Base-by-base conservation (phyloP, 1,139 yeast species). In the Debaryomycetaceae sp. region DNA sequence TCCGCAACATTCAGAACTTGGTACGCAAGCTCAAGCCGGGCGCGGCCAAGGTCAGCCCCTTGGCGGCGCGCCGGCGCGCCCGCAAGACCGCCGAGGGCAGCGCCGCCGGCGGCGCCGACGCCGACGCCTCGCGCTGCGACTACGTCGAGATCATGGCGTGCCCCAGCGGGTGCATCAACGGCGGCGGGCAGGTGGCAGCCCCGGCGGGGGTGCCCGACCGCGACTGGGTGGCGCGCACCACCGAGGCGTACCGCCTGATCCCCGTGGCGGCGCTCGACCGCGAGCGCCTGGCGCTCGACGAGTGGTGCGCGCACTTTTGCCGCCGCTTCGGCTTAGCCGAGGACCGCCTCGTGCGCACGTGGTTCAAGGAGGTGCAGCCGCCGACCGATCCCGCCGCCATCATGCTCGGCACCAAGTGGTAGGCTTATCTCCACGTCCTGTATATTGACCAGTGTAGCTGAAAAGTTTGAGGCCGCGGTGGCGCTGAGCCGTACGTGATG, bases 101-200 rank as follows among this genome's bases (percentile, higher is more conserved):
- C 37, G 34, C 25, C 37, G 35, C 28, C 25, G 5, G 11, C 27
- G 37, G 23, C 3, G 67, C 57, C 24, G 29, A 40, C 1, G 77
- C 78, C 0, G 91, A 83, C 41, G 81, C 91, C 1, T 57, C 74
- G 13, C 68, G 64, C 28, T 81, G 85, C 46, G 94, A 86, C 42
- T 85, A 83, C 46, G 86, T 91, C 4, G 98, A 91, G 48, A 83
- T 91, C 22, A 89, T 88, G 96, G 98, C 98, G 1, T 91, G 98
- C 53, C 98, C 98, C 3, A 86, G 85, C 23, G 99, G 98, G 1
- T 91, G 98, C 49, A 83, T 89, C 36, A 91, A 91, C 49, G 99
- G 99, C 6, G 97, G 98, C 12, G 99, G 99, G 0, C 91, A 88
- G 48, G 78, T 84, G 23, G 65, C 72, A 14, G 62, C 72, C 20